Evolutionary conservation across 2,329 filamentous ascomycete species (phyloP).

Genomic region (Pseudogymnoascus sp.): DNA sequence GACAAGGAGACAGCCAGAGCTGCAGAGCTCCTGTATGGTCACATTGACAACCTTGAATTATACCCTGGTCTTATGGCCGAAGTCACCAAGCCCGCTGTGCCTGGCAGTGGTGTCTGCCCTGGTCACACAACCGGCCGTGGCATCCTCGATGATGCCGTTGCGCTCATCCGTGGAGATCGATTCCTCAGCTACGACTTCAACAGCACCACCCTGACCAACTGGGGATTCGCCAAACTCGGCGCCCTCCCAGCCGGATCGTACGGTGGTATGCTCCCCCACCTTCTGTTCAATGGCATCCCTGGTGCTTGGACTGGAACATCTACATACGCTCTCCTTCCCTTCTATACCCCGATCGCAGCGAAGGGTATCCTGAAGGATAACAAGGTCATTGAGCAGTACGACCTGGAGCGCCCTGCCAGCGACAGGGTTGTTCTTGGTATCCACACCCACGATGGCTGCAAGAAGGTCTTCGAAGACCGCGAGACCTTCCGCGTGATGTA

Average conservation of each 20-base stretch:
- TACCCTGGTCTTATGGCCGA: conserved; percentile 51
- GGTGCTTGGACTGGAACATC: conserved; percentile 41
- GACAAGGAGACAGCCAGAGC: conserved; percentile 39
- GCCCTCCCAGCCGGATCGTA: conserved; percentile 33
- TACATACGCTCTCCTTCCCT: conserved; percentile 39
- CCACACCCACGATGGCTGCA: conserved; percentile 42
- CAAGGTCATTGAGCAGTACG: conserved; percentile 37
- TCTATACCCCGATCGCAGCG: conserved; percentile 42
- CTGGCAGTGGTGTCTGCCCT: conserved; percentile 38
- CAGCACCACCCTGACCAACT: conserved; percentile 38
- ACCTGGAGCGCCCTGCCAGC: conserved; percentile 34
- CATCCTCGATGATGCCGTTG: conserved; percentile 40
- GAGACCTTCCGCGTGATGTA: conserved; percentile 42
- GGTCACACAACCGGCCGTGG: conserved; percentile 37
- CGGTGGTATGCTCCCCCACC: conserved; percentile 36
- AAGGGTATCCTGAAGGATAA: conserved; percentile 40
- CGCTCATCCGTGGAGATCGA: conserved; percentile 37
- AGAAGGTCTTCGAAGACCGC: conserved; percentile 40
- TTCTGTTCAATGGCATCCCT: conserved; percentile 40
- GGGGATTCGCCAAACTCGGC: conserved; percentile 40
- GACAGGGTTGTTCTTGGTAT: conserved; percentile 37
- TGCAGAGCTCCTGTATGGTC: conserved; percentile 39
- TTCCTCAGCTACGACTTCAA: conserved; percentile 41
- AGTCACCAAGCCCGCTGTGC: conserved; percentile 44
- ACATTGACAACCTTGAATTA: conserved; percentile 46